A percentile compares a stretch with the other conserved stretches of the same genome.
These are phyloP conservation scores for Backusella macrospora DNA, from an alignment of 192 early-diverging fungal genomes.

Conservation along the genomic window DNA sequence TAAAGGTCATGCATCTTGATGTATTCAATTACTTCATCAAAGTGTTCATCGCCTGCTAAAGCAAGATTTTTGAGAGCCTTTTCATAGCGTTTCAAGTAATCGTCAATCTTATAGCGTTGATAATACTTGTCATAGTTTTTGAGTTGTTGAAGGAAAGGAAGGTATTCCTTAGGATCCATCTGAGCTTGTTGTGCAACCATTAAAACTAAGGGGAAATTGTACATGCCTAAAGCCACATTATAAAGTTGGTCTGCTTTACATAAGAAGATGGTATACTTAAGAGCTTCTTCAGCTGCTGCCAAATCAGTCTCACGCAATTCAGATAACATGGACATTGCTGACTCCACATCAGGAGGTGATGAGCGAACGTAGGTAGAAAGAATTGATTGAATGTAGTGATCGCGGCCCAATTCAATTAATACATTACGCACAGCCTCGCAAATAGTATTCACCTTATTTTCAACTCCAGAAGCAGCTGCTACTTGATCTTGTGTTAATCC, in stretches of 20 bases:
- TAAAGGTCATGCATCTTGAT: slow-evolving; percentile 69
- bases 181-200: slow-evolving; percentile 98
- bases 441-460: slow-evolving; percentile 74
- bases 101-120: slow-evolving; percentile 87
- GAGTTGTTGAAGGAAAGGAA: slow-evolving; percentile 85
- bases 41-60: slow-evolving; percentile 50
- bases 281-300: slow-evolving; percentile 76
- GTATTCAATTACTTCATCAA: slow-evolving; percentile 66
- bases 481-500: background rate
- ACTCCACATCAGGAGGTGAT: slow-evolving; percentile 79
- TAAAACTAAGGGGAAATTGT: slow-evolving; percentile 89
- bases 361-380: slow-evolving; percentile 86
- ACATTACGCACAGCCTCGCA: slow-evolving; percentile 70
- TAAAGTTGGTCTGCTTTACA: slow-evolving; percentile 87
- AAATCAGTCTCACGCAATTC: slow-evolving; percentile 45
- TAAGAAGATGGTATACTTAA: slow-evolving; percentile 92
- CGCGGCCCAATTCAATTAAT: slow-evolving; percentile 55
- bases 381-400: slow-evolving; percentile 74
- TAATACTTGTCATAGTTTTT: slow-evolving; percentile 75
- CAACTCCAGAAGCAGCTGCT: slow-evolving; percentile 10
- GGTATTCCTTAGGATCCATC: slow-evolving; percentile 95
- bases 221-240: slow-evolving; percentile 91
- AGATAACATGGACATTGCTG: slow-evolving; percentile 72
- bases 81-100: slow-evolving; percentile 71
- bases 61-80: slow-evolving; percentile 75